Conservation (phyloP, 352 stramenopile species). For the Plasmopara halstedii region DNA sequence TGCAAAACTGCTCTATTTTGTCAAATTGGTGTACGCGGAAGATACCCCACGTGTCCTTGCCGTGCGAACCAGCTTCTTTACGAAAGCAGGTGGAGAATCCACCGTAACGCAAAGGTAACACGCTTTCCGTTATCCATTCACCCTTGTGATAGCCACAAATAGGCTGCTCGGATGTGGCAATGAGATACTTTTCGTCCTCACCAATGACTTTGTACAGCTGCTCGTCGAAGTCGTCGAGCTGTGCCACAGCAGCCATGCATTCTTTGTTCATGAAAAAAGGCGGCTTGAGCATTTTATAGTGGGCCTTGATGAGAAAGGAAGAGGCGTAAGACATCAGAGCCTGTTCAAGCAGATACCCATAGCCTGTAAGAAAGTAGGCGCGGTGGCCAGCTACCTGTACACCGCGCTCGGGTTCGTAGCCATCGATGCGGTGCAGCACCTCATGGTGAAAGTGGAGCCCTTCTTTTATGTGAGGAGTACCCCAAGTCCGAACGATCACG, state of each 20-base stretch:
- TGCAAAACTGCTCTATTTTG: slow-evolving; percentile 99
- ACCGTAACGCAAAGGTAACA: slow-evolving; percentile 81
- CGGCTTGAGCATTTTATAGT: slow-evolving; percentile 98
- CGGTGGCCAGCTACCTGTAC: slow-evolving; percentile 95
- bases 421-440: slow-evolving; percentile 97
- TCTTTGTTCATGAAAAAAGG: slow-evolving; percentile 99
- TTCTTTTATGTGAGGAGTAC: slow-evolving; percentile 53
- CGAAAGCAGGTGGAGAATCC: slow-evolving; percentile 99
- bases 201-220: slow-evolving; percentile 98
- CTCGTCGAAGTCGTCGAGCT: slow-evolving; percentile 99
- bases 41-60: slow-evolving; percentile 99
- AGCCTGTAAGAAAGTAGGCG: slow-evolving; percentile 98
- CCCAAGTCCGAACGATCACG: slow-evolving; percentile 87
- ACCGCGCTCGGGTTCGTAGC: slow-evolving; percentile 97
- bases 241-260: slow-evolving; percentile 95
- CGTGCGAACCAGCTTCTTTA: slow-evolving; percentile 98
- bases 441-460: slow-evolving; percentile 93
- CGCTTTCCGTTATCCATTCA: slow-evolving; percentile 83
- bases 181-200: slow-evolving; percentile 99
- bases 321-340: slow-evolving; percentile 99
- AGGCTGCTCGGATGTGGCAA: slow-evolving; percentile 99
- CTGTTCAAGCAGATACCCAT: slow-evolving; percentile 97
- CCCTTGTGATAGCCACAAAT: slow-evolving; percentile 98
- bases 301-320: slow-evolving; percentile 91
- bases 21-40: slow-evolving; percentile 99